Conservation (phyloP, 768 basidiomycete genomes). For the Polyporus arcularius region DNA sequence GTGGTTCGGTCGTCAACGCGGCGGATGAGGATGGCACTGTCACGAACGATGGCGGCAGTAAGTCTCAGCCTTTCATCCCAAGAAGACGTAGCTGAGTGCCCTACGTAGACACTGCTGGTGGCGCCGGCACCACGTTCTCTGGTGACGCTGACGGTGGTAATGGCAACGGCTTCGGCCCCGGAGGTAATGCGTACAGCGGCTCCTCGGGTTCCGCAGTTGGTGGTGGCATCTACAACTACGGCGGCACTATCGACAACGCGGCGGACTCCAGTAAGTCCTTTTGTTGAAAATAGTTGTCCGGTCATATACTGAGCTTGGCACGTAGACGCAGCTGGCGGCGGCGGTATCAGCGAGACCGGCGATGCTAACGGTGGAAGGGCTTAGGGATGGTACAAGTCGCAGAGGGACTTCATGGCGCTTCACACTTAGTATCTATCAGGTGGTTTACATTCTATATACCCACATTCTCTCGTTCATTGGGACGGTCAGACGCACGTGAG, state of each 20-base stretch:
- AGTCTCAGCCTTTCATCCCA: neutral
- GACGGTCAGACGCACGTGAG: neutral
- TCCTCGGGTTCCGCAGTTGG: slow-evolving; percentile 20
- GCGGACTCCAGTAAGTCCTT: slow-evolving; percentile 19
- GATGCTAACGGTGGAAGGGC: slow-evolving; percentile 24
- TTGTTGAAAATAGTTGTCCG: too few species aligned
- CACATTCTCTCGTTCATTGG: slow-evolving; percentile 19
- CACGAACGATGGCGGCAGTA: slow-evolving; percentile 18
- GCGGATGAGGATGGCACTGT: slow-evolving; percentile 8
- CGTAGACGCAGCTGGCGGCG: slow-evolving; percentile 18
- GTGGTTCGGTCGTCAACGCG: slow-evolving; percentile 21
- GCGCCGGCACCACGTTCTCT: slow-evolving; percentile 19
- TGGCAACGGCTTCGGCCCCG: slow-evolving; percentile 25
- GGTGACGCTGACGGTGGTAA: slow-evolving; percentile 25
- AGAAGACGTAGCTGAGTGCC: neutral
- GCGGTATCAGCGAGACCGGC: slow-evolving; percentile 22
- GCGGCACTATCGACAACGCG: slow-evolving; percentile 20
- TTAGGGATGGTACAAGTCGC: slow-evolving; percentile 8
- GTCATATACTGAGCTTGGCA: neutral
- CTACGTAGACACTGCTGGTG: slow-evolving; percentile 17
- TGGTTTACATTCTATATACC: slow-evolving; percentile 25
- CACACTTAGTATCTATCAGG: slow-evolving; percentile 14
- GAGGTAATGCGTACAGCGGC: slow-evolving; percentile 28
- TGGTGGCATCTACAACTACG: slow-evolving; percentile 21
- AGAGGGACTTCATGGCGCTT: slow-evolving; percentile 9